Evolutionary conservation across 352 stramenopile species (phyloP).

Genomic region (Globisporangium solare): DNA sequence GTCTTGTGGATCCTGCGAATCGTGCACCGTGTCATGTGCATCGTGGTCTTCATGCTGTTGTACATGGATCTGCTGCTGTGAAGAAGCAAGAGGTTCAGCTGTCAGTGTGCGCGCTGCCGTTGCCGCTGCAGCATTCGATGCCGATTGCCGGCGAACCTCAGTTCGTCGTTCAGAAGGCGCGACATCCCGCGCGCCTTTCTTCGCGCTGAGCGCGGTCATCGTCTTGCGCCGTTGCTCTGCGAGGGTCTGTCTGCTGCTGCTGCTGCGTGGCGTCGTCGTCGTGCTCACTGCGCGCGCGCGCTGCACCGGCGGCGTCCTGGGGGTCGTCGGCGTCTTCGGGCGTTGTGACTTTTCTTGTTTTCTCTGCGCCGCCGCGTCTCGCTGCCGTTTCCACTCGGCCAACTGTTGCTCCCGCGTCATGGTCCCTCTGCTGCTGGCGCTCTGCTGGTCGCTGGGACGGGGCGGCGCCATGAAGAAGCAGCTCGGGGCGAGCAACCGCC

Average conservation of each 20-base stretch:
- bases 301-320: neutral
- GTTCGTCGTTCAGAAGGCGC: no score
- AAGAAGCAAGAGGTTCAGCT: neutral
- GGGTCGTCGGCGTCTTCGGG: neutral
- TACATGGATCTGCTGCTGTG: neutral
- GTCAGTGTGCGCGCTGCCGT: neutral
- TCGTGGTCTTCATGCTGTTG: neutral
- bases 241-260: constrained; percentile 6
- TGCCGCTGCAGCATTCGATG: neutral
- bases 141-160: no score
- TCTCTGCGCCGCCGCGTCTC: constrained; percentile 3
- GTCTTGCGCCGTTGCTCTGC: constrained; percentile 14
- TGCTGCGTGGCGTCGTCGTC: neutral
- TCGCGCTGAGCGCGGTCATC: constrained; percentile 6
- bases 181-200: neutral
- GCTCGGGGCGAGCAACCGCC: no score
- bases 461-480: no score
- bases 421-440: neutral
- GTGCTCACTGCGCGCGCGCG: constrained; percentile 8
- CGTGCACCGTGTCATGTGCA: no score
- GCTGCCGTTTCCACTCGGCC: constrained; percentile 18
- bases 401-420: constrained; percentile 27
- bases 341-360: constrained; percentile 6
- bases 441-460: no score
- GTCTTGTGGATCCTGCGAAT: neutral